These are phyloP conservation scores for Hawksworthiomyces lignivorus DNA, from an alignment of 2,329 filamentous ascomycete genomes.

Conservation along the genomic window DNA sequence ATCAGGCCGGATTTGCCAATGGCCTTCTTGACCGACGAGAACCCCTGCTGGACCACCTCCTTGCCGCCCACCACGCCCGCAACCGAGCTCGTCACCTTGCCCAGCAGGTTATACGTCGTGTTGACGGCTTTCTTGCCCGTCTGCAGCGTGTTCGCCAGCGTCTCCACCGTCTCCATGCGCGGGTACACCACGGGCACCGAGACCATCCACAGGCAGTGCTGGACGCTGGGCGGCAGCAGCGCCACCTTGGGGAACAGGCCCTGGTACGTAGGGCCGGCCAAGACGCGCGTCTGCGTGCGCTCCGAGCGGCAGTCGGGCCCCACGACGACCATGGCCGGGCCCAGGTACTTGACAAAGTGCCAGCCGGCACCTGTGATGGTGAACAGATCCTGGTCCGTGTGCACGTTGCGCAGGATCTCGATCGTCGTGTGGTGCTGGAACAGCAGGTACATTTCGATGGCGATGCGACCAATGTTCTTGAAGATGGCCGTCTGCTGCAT, in stretches of 20 bases:
- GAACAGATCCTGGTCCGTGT: constrained; percentile 84
- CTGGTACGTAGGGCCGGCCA: constrained; percentile 95
- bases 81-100: constrained; percentile 89
- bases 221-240: constrained; percentile 80
- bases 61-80: constrained; percentile 94
- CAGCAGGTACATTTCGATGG: constrained; percentile 93
- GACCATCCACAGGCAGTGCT: constrained; percentile 95
- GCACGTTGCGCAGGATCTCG: constrained; percentile 84
- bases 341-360: constrained; percentile 97
- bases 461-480: constrained; percentile 93
- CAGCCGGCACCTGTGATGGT: constrained; percentile 95
- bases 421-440: constrained; percentile 98
- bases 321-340: constrained; percentile 81
- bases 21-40: constrained; percentile 91
- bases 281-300: constrained; percentile 79
- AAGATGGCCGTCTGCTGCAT: constrained; percentile 98
- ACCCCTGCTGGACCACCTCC: constrained; percentile 84
- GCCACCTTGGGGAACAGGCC: constrained; percentile 95
- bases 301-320: constrained; percentile 90
- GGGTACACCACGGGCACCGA: constrained; percentile 89
- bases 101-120: constrained; percentile 90
- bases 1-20: constrained; percentile 93
- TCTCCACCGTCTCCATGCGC: constrained; percentile 83
- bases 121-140: constrained; percentile 96
- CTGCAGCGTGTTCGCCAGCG: constrained; percentile 80